phyloP scores from a whole-genome alignment of 306 rosid species.

The Ochetophila trinervis region DNA sequence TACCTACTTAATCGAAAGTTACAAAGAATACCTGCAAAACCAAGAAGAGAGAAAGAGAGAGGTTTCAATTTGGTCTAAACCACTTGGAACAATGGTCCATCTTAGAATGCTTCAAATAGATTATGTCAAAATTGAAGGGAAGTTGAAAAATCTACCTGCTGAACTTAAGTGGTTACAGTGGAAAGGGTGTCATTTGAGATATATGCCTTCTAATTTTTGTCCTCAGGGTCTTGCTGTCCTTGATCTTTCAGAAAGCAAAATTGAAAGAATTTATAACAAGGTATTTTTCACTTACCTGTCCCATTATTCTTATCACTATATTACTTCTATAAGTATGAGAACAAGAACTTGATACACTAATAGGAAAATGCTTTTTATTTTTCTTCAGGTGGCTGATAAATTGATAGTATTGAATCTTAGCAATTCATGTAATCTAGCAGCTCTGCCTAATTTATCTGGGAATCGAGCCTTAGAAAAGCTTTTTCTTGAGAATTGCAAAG shows the following conservation, averaged over 20 bases:
- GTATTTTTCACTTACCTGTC: conserved; percentile 23
- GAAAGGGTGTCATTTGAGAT: conserved; percentile 50
- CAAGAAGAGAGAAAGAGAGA: conserved; percentile 26
- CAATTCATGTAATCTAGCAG: conserved; percentile 27
- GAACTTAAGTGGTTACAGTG: conserved; percentile 65
- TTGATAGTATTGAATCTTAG: conserved; percentile 49
- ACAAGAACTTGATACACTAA: too few relatives aligned
- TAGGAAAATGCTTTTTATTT: conserved; percentile 1
- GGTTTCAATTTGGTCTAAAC: conserved; percentile 28
- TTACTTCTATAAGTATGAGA: background rate
- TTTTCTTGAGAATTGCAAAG: conserved; percentile 39
- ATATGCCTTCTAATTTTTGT: conserved; percentile 38
- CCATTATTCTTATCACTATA: background rate
- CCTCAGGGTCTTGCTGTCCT: conserved; percentile 51
- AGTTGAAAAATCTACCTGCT: conserved; percentile 37
- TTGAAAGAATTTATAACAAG: conserved; percentile 29
- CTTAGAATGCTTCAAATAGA: conserved; percentile 59
- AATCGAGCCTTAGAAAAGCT: conserved; percentile 45
- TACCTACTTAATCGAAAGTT: conserved; percentile 32
- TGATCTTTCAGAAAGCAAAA: conserved; percentile 52
- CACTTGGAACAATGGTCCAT: conserved; percentile 41
- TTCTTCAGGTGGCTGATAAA: conserved; percentile 44
- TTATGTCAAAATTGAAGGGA: conserved; percentile 44
- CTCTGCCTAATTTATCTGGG: conserved; percentile 54
- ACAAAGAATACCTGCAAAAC: conserved; percentile 20